Evolutionary conservation across 257 asterid genomes (phyloP).

Genomic region (Striga asiatica): DNA sequence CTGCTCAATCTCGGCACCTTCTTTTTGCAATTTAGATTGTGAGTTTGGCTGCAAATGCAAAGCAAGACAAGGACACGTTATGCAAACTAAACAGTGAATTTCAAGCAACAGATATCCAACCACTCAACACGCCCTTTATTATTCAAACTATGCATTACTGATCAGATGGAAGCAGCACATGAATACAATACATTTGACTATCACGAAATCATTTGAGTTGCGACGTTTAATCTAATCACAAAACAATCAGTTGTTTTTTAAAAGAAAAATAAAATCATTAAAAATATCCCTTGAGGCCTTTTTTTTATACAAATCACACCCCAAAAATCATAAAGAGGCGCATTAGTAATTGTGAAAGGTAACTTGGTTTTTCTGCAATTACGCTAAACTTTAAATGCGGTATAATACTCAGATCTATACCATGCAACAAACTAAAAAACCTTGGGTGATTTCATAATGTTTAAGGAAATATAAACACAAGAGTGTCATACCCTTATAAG

Average conservation of each 20-base stretch:
- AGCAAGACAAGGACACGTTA: background rate
- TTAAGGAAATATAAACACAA: background rate
- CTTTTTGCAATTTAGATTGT: slow-evolving; percentile 80
- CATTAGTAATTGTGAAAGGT: background rate
- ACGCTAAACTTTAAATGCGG: background rate
- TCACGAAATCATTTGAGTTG: background rate
- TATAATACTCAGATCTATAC: background rate
- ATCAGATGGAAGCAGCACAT: background rate
- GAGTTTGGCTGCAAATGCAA: slow-evolving; percentile 62
- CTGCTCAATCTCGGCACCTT: slow-evolving; percentile 90
- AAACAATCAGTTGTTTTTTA: background rate
- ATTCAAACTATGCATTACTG: too few relatives aligned
- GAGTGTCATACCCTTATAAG: slow-evolving; percentile 56
- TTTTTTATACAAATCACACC: background rate
- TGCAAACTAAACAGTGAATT: background rate
- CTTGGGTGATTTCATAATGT: slow-evolving; percentile 2
- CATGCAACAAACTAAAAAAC: slow-evolving; percentile 12
- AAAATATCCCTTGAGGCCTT: background rate
- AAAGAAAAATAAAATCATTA: too few relatives aligned
- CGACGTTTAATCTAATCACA: background rate
- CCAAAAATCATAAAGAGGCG: background rate
- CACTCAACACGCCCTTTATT: too few relatives aligned
- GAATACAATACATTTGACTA: too few relatives aligned
- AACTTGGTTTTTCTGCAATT: background rate
- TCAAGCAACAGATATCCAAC: too few relatives aligned